Evolutionary conservation across 768 basidiomycete species (phyloP), one percentile per base, ranked within the genome.

Genomic region (Saitozyma sp.): DNA sequence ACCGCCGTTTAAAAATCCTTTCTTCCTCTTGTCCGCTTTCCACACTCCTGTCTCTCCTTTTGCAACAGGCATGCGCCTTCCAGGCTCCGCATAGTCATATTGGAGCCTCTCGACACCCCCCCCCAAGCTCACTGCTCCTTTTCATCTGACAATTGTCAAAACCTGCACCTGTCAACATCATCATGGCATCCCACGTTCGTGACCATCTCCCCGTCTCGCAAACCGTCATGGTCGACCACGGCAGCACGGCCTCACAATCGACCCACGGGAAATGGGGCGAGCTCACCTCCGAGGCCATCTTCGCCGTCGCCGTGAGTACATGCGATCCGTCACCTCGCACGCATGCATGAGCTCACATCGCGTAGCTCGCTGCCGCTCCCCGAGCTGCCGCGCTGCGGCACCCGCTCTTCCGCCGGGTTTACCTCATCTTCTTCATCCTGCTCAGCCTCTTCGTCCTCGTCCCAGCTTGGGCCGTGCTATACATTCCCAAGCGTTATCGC

Each of bases 401-500:
- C 46, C 68, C 68, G 11, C 8, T 65, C 10, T 51, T 70, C 41
- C 64, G 74, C 56, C 50, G 64, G n/a, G 17, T 72, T 39, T 72
- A 70, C 56, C 61, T 75, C 14, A 45, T 70, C 40, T 54, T 49
- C 42, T 70, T 63, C 57, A 38, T 75, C 40, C 55, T 70, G 19
- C 17, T 59, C 52, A 66, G 63, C 8, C 50, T 75, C 5, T 40
- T 75, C 42, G 14, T 70, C 9, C 59, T 68, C 11, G 17, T 75
- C 1, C 74, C 74, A 1, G 38, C 52, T 29, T 75, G 74, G 74
- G 46, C 69, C 8, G n/a, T 75, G 16, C 39, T 61, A 0, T 72
- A 72, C 46, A 17, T 67, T 11, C 64, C 65, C 9, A 51, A 40
- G 9, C 5, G 2, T 20, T 68, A 69, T 45, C 62, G 74, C 14